Base-by-base conservation (phyloP, 106 monocot species). In the Hemerocallis citrina region DNA sequence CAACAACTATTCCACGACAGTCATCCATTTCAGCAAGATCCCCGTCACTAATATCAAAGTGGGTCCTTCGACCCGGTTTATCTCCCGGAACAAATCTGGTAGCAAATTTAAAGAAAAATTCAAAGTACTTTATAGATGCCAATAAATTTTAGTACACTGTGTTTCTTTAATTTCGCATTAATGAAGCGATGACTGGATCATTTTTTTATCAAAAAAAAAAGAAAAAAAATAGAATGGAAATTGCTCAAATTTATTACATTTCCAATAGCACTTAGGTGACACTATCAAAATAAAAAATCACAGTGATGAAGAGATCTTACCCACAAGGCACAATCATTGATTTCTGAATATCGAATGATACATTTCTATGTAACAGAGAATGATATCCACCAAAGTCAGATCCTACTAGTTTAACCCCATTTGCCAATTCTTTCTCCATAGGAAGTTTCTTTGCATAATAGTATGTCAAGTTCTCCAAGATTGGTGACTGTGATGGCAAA, bases 11-110 rank as follows among this genome's bases (percentile, higher is more conserved):
- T 17, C 84, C 96, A 66, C 33, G 74, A 55, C 96, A 98, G 42
- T 73, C 67, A 59, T 88, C 91, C 96, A 96, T 96, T 46, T 90
- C 86, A 78, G 69, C 56, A 69, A 96, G 72, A 87, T 83, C 81
- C 27, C 46, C 70, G 44, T 78, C 68, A 50, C 81, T 61, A 61
- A 98, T 91, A 64, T 98, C 87, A 72, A 91, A 98, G 2, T 82
- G 81, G 63, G 84, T 75, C 19, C 84, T 79, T 63, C 62, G 68
- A 16, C 96, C 87, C 63, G 80, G 81, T 72, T 49, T 79, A 52
- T 74, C 79, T 40, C 96, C 91, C 65, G 45, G 75, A 28, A 77
- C 81, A 77, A 98, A 98, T 66, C 95, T 90, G 59, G 64, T n/a
- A 58, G 41, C 33, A 11, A 57, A 46, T n/a, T n/a, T n/a, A n/a